Conservation (phyloP, 129 eudicot species). For the Erigeron canadensis region DNA sequence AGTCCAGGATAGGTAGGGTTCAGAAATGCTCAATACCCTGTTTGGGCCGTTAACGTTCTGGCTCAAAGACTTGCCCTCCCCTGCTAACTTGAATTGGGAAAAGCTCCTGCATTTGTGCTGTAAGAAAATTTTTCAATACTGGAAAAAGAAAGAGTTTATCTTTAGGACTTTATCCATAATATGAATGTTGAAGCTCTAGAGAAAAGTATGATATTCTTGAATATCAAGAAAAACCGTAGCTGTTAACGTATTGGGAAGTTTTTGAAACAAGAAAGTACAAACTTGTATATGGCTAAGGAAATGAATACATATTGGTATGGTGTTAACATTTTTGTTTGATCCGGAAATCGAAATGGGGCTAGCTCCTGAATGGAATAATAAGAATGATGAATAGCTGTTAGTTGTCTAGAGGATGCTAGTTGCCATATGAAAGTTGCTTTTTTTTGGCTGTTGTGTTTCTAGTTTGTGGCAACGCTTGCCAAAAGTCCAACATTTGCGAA, state of each 20-base stretch:
- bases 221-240: background rate
- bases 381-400: background rate
- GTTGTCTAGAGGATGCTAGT: slow-evolving; percentile 9
- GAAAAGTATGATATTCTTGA: background rate
- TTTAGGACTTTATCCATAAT: too few relatives aligned
- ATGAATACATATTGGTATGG: background rate
- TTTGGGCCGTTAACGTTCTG: too few relatives aligned
- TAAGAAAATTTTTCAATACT: too few relatives aligned
- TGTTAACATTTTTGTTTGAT: background rate
- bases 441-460: slow-evolving; percentile 17
- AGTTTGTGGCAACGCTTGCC: slow-evolving; percentile 81
- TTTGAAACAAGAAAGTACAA: background rate
- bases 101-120: too few relatives aligned
- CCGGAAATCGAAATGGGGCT: background rate
- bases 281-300: background rate
- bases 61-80: too few relatives aligned
- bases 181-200: too few relatives aligned
- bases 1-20: too few relatives aligned
- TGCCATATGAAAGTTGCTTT: background rate
- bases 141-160: too few relatives aligned
- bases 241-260: background rate
- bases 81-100: too few relatives aligned
- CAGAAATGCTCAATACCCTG: too few relatives aligned
- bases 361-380: background rate
- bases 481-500: slow-evolving; percentile 90